Evolutionary conservation across 2,329 filamentous ascomycete genomes (phyloP), one percentile per base, ranked within the genome.

Genomic region (Fusarium guadeloupense): DNA sequence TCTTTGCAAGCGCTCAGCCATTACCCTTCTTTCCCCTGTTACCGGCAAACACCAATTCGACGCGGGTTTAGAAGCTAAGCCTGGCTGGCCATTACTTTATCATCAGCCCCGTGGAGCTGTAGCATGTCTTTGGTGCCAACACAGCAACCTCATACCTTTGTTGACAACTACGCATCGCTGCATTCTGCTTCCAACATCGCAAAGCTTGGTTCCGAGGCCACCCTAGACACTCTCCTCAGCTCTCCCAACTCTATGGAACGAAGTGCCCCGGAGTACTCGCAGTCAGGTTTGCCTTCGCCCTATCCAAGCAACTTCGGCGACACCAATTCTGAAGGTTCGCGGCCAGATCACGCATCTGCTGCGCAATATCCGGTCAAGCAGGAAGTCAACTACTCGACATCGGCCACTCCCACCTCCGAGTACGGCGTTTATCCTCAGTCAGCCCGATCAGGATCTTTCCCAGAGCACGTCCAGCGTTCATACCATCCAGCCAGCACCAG

Each of bases 271-370:
- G 89, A 92, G 78, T 93, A 91, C 82, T 86, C 89, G 86, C 89
- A 92, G 86, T 87, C 89, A 92, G 90, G 89, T 92, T 92, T 91
- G 89, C 88, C 83, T 77, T 86, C 86, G 83, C 85, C 86, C 79
- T 88, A 87, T 80, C 83, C 85, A 76, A 84, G 82, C 80, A 83
- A 82, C 77, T 83, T 83, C 78, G 84, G 81, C 81, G 83, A 86
- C 82, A 80, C 85, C 80, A 85, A 89, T 83, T 93, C 92, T 93
- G 92, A 96, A 90, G 88, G 85, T 77, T 86, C 89, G 77, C 81
- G 85, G 81, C 87, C 90, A 95, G 93, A 96, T 90, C 91, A 92
- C 85, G 85, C 90, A 80, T 91, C 93, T 91, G 89, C 91, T 90
- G 91, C 90, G 81, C 90, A 94, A 80, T 96, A 96, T 80, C 84